phyloP scores from a whole-genome alignment of 306 rosid species.

The Herpetospermum pedunculosum region DNA sequence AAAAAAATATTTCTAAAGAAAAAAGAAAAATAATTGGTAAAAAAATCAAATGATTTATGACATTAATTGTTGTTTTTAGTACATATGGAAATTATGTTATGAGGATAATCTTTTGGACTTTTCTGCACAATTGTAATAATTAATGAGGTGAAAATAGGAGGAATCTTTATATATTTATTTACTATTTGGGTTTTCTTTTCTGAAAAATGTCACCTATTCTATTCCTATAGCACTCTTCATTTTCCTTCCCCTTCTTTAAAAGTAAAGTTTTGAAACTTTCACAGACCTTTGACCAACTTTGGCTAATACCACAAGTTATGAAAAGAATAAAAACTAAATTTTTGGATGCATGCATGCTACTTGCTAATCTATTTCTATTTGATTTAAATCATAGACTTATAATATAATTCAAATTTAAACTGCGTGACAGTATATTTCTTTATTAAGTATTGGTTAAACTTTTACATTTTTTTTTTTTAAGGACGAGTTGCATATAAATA shows the following conservation, averaged over 20 bases:
- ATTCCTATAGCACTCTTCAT: not conserved
- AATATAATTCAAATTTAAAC: not conserved
- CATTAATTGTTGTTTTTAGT: not conserved
- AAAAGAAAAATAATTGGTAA: not conserved
- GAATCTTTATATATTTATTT: not conserved
- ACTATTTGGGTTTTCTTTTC: not conserved
- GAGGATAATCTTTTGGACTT: constrained; percentile 4
- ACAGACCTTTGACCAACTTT: constrained; percentile 9
- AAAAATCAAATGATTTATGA: not conserved
- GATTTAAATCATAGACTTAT: not conserved
- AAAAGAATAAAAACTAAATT: not conserved
- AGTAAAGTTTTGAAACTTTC: constrained; percentile 6
- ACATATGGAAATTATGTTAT: too few species aligned
- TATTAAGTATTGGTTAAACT: too few species aligned
- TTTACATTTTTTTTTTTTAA: too few species aligned
- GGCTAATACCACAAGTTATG: not conserved
- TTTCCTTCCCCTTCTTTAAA: not conserved
- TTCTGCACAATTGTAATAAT: not conserved
- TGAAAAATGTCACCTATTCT: not conserved
- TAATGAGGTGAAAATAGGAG: not conserved
- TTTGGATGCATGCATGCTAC: not conserved
- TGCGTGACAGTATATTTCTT: not conserved
- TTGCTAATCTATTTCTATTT: not conserved
- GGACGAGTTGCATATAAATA: too few species aligned
- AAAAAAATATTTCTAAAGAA: not conserved